A percentile compares a stretch with the other conserved stretches of the same genome.
These are phyloP conservation scores for Cyclospora cayetanensis DNA, from an alignment of 169 alveolate genomes.

Conservation along the genomic window DNA sequence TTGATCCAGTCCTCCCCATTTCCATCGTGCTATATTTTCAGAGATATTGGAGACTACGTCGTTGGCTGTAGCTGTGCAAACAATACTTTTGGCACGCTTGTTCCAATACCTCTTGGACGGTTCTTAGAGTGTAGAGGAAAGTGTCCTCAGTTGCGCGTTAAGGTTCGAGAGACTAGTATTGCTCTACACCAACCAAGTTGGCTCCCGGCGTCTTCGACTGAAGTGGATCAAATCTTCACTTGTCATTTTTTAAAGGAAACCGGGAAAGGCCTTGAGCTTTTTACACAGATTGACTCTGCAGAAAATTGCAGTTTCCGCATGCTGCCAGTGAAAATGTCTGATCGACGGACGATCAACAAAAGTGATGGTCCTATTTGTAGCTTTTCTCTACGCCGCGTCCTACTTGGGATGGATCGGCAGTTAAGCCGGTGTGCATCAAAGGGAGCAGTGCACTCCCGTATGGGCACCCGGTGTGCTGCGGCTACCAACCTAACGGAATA, in stretches of 20 bases:
- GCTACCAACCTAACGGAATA: not conserved
- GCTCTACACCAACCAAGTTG: not conserved
- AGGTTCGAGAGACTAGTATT: slow-evolving; percentile 26
- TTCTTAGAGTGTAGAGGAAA: not conserved
- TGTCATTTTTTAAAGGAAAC: slow-evolving; percentile 8
- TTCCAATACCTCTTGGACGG: slow-evolving; percentile 20
- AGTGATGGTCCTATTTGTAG: not conserved
- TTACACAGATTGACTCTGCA: slow-evolving; percentile 2
- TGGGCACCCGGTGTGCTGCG: not conserved
- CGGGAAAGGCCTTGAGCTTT: not conserved
- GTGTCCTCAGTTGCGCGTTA: slow-evolving; percentile 35
- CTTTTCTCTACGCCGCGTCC: slow-evolving; percentile 24
- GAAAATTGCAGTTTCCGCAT: slow-evolving; percentile 36
- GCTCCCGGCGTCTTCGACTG: not conserved
- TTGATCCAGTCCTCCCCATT: not conserved
- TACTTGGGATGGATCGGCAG: slow-evolving; percentile 25
- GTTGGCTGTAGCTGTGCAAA: slow-evolving; percentile 25
- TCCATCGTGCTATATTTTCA: not conserved
- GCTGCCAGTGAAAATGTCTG: no score
- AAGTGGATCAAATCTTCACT: not conserved
- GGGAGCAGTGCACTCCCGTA: not conserved
- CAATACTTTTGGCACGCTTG: not conserved
- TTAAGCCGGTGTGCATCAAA: not conserved
- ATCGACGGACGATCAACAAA: not conserved
- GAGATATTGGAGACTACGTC: slow-evolving; percentile 6